A percentile compares a stretch with the other conserved stretches of the same genome.
Conservation (phyloP, 148 eudicot species). For the Polygonum maritimum region DNA sequence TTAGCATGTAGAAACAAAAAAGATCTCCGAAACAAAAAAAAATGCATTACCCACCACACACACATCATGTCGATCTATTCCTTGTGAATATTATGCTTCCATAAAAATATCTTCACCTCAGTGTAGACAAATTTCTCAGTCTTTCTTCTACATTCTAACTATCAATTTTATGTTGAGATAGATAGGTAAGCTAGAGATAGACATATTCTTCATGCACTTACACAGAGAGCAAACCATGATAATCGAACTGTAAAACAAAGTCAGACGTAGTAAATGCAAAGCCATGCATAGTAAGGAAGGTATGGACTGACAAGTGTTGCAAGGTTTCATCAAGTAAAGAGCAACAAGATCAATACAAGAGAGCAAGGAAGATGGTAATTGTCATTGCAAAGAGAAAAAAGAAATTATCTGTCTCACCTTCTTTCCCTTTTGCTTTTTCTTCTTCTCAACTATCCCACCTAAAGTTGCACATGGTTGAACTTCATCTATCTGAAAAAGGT, state of each 20-base stretch:
- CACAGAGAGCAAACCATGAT: neutral
- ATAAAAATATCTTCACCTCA: neutral
- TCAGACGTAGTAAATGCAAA: neutral
- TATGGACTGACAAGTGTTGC: neutral
- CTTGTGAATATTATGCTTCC: neutral
- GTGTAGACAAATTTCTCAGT: neutral
- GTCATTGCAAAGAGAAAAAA: neutral
- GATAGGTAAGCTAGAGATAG: neutral
- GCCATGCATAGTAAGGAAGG: neutral
- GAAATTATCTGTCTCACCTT: slow-evolving; percentile 36
- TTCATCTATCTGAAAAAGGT: slow-evolving; percentile 62
- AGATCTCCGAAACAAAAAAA: neutral
- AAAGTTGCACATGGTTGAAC: slow-evolving; percentile 62
- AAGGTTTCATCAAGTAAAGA: neutral
- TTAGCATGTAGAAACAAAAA: neutral
- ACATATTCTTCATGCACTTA: neutral
- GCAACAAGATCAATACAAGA: neutral
- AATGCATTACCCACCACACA: neutral
- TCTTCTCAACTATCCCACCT: slow-evolving; percentile 71
- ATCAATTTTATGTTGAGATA: neutral
- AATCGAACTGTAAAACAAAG: neutral
- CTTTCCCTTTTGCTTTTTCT: slow-evolving; percentile 53
- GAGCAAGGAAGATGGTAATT: neutral
- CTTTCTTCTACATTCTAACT: neutral
- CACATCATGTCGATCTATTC: neutral